A percentile compares a stretch with the other conserved stretches of the same genome.
Conservation (phyloP, 345 rosid genomes). For the Mercurialis annua region DNA sequence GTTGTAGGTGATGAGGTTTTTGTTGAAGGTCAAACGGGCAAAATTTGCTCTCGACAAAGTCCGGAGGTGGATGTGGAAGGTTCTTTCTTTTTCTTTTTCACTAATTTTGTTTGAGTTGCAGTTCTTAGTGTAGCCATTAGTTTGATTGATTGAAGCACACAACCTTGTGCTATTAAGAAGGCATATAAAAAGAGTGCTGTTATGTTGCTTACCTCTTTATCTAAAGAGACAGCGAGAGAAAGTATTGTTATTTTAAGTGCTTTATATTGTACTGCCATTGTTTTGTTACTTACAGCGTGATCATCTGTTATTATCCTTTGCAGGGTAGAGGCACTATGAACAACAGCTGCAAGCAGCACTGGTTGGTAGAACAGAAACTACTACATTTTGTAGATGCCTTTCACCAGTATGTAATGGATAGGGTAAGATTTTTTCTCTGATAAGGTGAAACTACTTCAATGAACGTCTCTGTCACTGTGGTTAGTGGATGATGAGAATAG, state of each 20-base stretch:
- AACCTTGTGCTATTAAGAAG: background rate
- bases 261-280: background rate
- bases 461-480: background rate
- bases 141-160: background rate
- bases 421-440: slow-evolving; percentile 50
- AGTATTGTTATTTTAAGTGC: background rate
- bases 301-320: slow-evolving; percentile 13
- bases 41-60: slow-evolving; percentile 95
- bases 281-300: background rate
- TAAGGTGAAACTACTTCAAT: slow-evolving; percentile 9
- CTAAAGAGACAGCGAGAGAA: background rate
- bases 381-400: slow-evolving; percentile 98
- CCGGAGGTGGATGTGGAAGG: slow-evolving; percentile 99
- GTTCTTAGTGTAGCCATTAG: background rate
- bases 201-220: slow-evolving; percentile 2
- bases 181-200: too few species aligned
- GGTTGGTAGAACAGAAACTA: slow-evolving; percentile 97
- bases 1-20: slow-evolving; percentile 83
- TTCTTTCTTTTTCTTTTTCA: slow-evolving; percentile 20
- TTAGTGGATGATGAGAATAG: background rate
- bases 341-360: slow-evolving; percentile 66
- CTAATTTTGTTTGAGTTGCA: background rate
- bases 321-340: slow-evolving; percentile 67
- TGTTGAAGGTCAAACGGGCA: slow-evolving; percentile 95
- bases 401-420: slow-evolving; percentile 99